Base-by-base conservation (phyloP, 1,139 yeast genomes). In the Pichia norvegensis region DNA sequence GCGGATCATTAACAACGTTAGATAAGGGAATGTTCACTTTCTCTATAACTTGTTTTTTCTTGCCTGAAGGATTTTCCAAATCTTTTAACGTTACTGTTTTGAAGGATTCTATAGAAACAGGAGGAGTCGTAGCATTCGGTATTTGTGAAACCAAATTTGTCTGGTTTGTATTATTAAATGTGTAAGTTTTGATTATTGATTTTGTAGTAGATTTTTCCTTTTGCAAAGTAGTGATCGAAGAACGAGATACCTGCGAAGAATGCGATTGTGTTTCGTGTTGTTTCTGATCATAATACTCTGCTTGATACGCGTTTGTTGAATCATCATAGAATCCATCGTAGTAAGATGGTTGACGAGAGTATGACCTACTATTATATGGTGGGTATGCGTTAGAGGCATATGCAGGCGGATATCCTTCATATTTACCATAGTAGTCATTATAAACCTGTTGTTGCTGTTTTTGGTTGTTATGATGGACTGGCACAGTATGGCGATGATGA, bases 1-100 rank as follows among this genome's bases (percentile, higher is more conserved):
- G 63, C 19, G 77, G 79, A 55, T 75, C 80, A 11, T 33, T 33
- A 22, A 55, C 52, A 10, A 45, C 29, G 8, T 36, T 35, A 4
- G 49, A 42, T 6, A 49, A n/a, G 7, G 39, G 39, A 16, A 17
- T 7, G 6, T 8, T 9, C 8, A 35, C 23, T 13, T 19, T 19
- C 14, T 35, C 37, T 5, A 13, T 10, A 5, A 19, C 17, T 35
- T 19, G 23, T 35, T 35, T 35, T n/a, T 35, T 35, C 13, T 35
- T 35, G 5, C 23, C 37, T 4, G 8, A 13, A 20, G 23, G n/a
- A 57, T 59, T 37, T 43, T 45, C 46, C 59, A 53, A 33, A 50
- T 47, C 38, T 47, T 55, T 48, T 9, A 48, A 19, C 17, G 38
- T 25, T 1, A 41, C 16, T 29, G 43, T 44, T 19, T 33, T 42